Evolutionary conservation across 2,329 filamentous ascomycete species (phyloP), one percentile per base, ranked within the genome.

Genomic region (Lizonia empirigonia): DNA sequence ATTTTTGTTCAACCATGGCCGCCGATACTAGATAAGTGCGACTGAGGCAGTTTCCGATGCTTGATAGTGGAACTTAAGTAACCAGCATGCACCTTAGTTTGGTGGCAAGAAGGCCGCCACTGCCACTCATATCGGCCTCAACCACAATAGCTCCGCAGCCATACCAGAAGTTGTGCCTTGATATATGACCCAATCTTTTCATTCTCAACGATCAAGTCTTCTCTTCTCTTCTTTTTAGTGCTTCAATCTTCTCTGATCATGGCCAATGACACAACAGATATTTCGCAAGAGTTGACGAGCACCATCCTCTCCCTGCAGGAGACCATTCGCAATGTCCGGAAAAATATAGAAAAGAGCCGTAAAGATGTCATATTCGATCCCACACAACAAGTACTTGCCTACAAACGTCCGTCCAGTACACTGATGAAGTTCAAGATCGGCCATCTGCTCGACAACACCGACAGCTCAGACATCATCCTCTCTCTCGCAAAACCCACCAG

Each of bases 271-370:
- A n/a, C n/a, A n/a, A n/a, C n/a, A n/a, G 8, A 41, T 9, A 12
- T 42, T n/a, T 15, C 49, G 13, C 32, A 41, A 1, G 49, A 52
- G 10, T 20, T 52, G n/a, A 46, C 49, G 12, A 52, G 24, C 30
- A 46, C 42, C 26, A 45, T 52, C 49, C 20, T 46, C 16, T 52
- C 49, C 1, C 37, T 52, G 6, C 49, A 42, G 42, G 20, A 33
- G 23, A 52, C 49, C 4, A 23, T 38, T 3, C 37, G 10, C 2
- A 37, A 42, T n/a, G 49, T 52, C 6, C 19, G 20, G 13, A 24
- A 22, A 5, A 27, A 42, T 7, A 16, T 52, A 2, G 20, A 45
- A 6, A 42, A 52, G 12, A 26, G 27, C 3, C 49, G 34, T 7
- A 24, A 33, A 18, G 32, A 45, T 5, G 8, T 44, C 15, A 6